Base-by-base conservation (phyloP, 2,329 filamentous ascomycete genomes). In the Alternaria burnsii region DNA sequence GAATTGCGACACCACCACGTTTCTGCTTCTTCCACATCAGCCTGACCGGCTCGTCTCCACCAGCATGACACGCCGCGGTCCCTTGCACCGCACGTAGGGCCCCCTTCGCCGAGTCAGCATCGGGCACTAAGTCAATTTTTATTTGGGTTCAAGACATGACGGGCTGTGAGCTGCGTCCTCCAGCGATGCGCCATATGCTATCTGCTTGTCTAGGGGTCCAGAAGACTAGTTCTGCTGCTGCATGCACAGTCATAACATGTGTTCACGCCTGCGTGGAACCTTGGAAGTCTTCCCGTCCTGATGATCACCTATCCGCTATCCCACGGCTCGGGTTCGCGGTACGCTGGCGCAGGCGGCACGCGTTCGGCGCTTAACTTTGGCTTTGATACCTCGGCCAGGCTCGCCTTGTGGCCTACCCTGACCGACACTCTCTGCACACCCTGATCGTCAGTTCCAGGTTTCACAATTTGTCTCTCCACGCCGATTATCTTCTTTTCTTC, bases 341-440 rank as follows among this genome's bases (percentile, higher is more conserved):
- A 48, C 46, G 46, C 30, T 32, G 46, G 46, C 46, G 46, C 30
- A 24, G 46, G 20, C 46, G 46, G 46, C 46, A 48, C 20, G 46
- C 46, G 46, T 48, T 48, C 46, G 46, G 18, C 46, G 30, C 30
- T 26, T 24, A 10, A 26, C 46, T 50, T 9, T 36, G 46, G n/a
- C 46, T 34, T 36, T 34, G 6, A 30, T 38, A 24, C 32, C 20
- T 36, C 46, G 32, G 30, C 36, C 20, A 50, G 5, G 46, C 46
- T 36, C 46, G 46, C 46, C 46, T 18, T 36, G 30, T 38, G 32
- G 46, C 46, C 46, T 50, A 36, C n/a, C n/a, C 30, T 50, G 32
- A 38, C 46, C 20, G 30, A 36, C 30, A 24, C 46, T 7, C 46
- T 20, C 28, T 11, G 46, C 46, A 30, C 44, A 47, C 47, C 32